Conservation (phyloP, 2,329 filamentous ascomycete species). For the Aspergillus tanneri region DNA sequence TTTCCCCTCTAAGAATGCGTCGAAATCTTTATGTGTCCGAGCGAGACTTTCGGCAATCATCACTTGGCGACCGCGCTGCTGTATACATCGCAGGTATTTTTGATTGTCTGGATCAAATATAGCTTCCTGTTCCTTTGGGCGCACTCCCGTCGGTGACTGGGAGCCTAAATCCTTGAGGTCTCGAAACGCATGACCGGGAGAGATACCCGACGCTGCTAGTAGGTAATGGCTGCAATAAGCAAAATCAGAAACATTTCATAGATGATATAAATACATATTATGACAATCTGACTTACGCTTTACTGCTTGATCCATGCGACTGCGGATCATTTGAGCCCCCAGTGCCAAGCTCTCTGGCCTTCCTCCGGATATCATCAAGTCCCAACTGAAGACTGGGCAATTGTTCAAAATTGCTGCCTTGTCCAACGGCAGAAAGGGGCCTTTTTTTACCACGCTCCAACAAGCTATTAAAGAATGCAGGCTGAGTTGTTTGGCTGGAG, state of each 20-base stretch:
- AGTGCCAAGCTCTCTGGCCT: constrained; percentile 74
- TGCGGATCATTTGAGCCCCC: constrained; percentile 53
- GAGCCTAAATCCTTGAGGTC: constrained; percentile 79
- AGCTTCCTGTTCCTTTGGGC: constrained; percentile 35
- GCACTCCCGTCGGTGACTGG: constrained; percentile 56
- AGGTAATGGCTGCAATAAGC: constrained; percentile 70
- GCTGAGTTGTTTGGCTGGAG: constrained; percentile 43
- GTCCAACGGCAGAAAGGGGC: constrained; percentile 63
- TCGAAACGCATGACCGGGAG: constrained; percentile 78
- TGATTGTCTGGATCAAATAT: constrained; percentile 56
- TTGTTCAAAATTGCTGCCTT: constrained; percentile 62
- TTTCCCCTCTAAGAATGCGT: constrained; percentile 90
- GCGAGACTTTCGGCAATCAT: constrained; percentile 91
- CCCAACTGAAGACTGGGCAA: constrained; percentile 88
- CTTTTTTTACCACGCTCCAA: constrained; percentile 66
- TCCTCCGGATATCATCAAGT: constrained; percentile 76
- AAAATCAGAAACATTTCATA: neutral
- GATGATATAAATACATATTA: neutral
- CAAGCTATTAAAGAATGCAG: constrained; percentile 64
- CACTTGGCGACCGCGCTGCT: constrained; percentile 84
- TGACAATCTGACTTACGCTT: constrained; percentile 51
- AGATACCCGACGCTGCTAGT: constrained; percentile 88
- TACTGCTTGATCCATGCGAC: constrained; percentile 46
- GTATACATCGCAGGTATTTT: constrained; percentile 79
- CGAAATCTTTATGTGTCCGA: constrained; percentile 86